Conservation (phyloP, 768 basidiomycete genomes). For the Podaxis sp. region DNA sequence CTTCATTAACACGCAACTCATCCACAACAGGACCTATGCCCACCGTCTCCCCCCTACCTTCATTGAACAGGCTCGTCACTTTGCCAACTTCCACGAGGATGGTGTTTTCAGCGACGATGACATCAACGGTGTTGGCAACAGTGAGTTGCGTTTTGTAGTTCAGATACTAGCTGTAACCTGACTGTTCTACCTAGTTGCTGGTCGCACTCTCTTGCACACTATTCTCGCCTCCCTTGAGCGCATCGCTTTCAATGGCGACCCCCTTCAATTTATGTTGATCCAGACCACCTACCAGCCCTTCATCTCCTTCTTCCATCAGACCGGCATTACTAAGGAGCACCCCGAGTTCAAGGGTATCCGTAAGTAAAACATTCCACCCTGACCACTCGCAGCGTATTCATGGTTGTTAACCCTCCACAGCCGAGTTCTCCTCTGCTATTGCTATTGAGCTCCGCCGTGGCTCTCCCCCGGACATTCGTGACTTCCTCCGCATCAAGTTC, state of each 20-base stretch:
- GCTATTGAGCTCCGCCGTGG: slow-evolving; percentile 78
- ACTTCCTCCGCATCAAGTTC: slow-evolving; percentile 83
- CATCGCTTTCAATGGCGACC: slow-evolving; percentile 75
- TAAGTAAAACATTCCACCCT: slow-evolving; percentile 32
- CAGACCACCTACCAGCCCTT: slow-evolving; percentile 88
- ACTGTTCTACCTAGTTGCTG: slow-evolving; percentile 56
- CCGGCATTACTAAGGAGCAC: slow-evolving; percentile 52
- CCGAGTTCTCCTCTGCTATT: slow-evolving; percentile 69
- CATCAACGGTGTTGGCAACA: slow-evolving; percentile 70
- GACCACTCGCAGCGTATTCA: not conserved
- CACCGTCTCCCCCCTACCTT: slow-evolving; percentile 76
- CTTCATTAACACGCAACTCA: slow-evolving; percentile 69
- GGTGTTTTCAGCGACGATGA: slow-evolving; percentile 64
- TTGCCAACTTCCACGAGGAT: slow-evolving; percentile 79
- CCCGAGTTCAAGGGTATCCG: slow-evolving; percentile 63
- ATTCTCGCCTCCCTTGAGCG: slow-evolving; percentile 69
- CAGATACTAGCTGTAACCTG: not conserved
- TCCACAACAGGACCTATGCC: slow-evolving; percentile 80
- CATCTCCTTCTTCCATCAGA: slow-evolving; percentile 81
- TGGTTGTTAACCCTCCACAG: slow-evolving; percentile 31
- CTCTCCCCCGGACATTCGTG: slow-evolving; percentile 68
- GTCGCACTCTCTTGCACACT: slow-evolving; percentile 71
- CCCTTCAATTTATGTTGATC: slow-evolving; percentile 73
- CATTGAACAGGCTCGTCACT: slow-evolving; percentile 66
- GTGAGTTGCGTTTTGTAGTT: slow-evolving; percentile 36